Base-by-base conservation (phyloP, 1,284 basidiomycete genomes). In the Ceratobasidium sp. region DNA sequence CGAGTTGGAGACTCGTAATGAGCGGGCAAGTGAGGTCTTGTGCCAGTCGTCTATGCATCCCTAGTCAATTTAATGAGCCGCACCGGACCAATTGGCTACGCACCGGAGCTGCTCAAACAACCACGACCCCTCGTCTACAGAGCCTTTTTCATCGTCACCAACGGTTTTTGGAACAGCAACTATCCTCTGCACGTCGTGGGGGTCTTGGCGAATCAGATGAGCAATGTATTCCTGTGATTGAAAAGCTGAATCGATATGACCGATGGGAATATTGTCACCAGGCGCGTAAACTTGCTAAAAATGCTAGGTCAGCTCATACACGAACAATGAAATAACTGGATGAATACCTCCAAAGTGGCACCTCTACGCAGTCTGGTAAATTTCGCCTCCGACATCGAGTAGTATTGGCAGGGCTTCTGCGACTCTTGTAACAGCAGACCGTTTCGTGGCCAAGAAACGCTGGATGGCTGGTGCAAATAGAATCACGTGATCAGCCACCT, bases 151-250 rank as follows among this genome's bases (percentile, higher is more conserved):
- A 87, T 89, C 59, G 82, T 84, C 73, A 85, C 75, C 77, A 66
- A 82, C 81, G 56, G 81, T 80, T 64, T 79, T 78, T 11, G 95
- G 96, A 1, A 96, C 84, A 37, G 91, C 87, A 0, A 97, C 91
- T 74, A 99, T 93, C 6, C 89, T 84, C 49, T 94, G 89, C 37
- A 98, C 92, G 82, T 97, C 92, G 84, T 97, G 95, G 0, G 96
- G 93, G 83, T 97, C 91, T 49, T 90, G 86, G 9, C 92, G 90
- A 78, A 98, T 93, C 79, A 97, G 90, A 49, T 95, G 87, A 0
- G 95, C 92, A 68, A 99, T 94, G 84, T 97, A 98, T 82, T 99
- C 96, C 82, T 98, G 96, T 1, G 98, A 88, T 83, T 97, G 95
- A 83, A 98, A 98, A 0, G 96, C 94, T 80, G 94, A 96, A 84